Evolutionary conservation across 352 stramenopile species (phyloP).

Genomic region (Phytophthora pisi): DNA sequence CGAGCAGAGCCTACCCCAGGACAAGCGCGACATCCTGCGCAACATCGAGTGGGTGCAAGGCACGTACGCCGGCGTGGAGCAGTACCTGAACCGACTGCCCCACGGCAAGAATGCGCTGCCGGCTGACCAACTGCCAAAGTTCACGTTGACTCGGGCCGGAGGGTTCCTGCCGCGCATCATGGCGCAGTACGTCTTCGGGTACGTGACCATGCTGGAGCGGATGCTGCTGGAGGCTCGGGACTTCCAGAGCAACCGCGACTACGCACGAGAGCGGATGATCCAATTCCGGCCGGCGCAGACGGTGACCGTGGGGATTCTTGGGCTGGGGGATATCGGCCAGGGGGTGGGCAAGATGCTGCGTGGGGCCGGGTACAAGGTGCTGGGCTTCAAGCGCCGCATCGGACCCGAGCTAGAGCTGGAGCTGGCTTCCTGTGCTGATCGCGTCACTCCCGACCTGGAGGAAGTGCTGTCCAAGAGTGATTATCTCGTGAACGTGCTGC

Average conservation of each 20-base stretch:
- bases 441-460: constrained; percentile 54
- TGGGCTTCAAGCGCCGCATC: constrained; percentile 71
- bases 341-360: constrained; percentile 57
- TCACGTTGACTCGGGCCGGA: constrained; percentile 61
- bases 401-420: constrained; percentile 11
- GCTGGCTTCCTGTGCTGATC: constrained; percentile 32
- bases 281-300: constrained; percentile 52
- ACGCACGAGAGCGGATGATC: constrained; percentile 43
- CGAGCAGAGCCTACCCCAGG: constrained; percentile 23
- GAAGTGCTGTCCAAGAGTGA: constrained; percentile 62
- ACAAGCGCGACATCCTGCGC: constrained; percentile 43
- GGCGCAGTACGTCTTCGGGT: constrained; percentile 76
- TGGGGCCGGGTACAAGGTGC: constrained; percentile 59
- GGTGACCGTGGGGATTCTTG: constrained; percentile 62
- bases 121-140: constrained; percentile 27
- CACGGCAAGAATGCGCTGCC: constrained; percentile 9
- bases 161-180: constrained; percentile 59
- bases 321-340: constrained; percentile 68
- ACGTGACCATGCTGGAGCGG: constrained; percentile 58
- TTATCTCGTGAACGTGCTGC: constrained; percentile 88
- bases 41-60: constrained; percentile 69
- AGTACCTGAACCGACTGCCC: constrained; percentile 49
- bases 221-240: constrained; percentile 56
- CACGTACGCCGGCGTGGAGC: constrained; percentile 72
- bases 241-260: constrained; percentile 47